These are phyloP conservation scores for Austroboletus niveus DNA, from an alignment of 1,284 basidiomycete species.

Conservation along the genomic window DNA sequence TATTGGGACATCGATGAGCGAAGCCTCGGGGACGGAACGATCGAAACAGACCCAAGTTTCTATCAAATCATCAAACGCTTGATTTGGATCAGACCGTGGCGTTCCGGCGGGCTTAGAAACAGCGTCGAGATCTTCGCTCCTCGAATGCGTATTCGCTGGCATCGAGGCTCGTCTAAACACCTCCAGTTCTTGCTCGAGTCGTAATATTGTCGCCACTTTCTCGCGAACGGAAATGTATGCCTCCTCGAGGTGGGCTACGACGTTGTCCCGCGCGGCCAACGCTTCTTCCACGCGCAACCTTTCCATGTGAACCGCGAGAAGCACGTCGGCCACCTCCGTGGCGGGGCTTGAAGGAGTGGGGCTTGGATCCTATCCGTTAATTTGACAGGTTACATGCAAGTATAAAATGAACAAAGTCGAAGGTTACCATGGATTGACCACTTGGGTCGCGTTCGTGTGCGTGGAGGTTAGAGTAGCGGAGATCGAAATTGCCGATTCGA, in stretches of 20 bases:
- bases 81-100: neutral
- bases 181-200: conserved; percentile 44
- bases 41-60: neutral
- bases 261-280: conserved; percentile 59
- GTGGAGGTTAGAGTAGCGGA: conserved; percentile 2
- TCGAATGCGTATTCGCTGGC: conserved; percentile 14
- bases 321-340: conserved; percentile 41
- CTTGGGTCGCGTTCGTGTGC: conserved; percentile 1
- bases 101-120: neutral
- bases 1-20: neutral
- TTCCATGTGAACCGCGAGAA: conserved; percentile 56
- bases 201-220: conserved; percentile 52
- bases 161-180: conserved; percentile 27
- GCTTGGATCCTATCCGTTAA: conserved; percentile 12
- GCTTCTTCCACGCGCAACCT: conserved; percentile 56
- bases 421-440: conserved; percentile 19
- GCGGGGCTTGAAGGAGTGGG: neutral
- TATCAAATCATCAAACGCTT: neutral
- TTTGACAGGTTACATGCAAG: conserved; percentile 5
- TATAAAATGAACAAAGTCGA: neutral
- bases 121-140: neutral
- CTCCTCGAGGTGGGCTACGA: conserved; percentile 57
- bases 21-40: neutral
- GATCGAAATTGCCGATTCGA: no score
- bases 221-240: conserved; percentile 60